Base-by-base conservation (phyloP, 177 flowering plant genomes). In the Tripterygium wilfordii region DNA sequence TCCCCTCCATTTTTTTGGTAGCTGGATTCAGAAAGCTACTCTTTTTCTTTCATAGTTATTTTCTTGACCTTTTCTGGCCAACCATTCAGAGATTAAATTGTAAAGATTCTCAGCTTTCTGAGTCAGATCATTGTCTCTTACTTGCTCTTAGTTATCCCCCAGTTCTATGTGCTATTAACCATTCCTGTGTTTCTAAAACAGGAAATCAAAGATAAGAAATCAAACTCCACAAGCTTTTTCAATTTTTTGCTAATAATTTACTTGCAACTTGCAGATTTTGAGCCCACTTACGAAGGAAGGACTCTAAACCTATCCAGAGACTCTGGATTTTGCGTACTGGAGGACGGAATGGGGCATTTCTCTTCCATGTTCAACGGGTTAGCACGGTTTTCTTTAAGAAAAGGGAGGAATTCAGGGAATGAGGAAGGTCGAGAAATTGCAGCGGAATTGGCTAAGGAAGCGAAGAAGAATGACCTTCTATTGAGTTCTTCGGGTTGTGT, bases 321-420 rank as follows among this genome's bases (percentile, higher is more conserved):
- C n/a, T n/a, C n/a, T n/a, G n/a, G n/a, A n/a, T n/a, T n/a, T n/a
- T n/a, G n/a, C n/a, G n/a, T n/a, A n/a, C n/a, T 41, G 61, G 41
- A 47, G 49, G 60, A 51, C 53, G 39, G 20, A 30, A 88, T 88
- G 96, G 80, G 74, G 48, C 83, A 69, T 52, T 70, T 82, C 12
- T 76, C 89, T 5, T 62, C 89, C 26, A 66, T 88, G 75, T 79
- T 80, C 58, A 70, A 67, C 66, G 96, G 92, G 10, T 45, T 80
- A 29, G 68, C 83, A 7, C 68, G 63, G 59, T 72, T 82, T 14
- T 68, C 79, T 1, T 32, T 70, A 20, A 69, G 49, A 45, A 82
- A 54, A 44, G 67, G 53, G 64, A 80, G 40, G 63, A 75, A 47
- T 44, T 43, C 45, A 17, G 71, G 56, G 60, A 57, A 46, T 38